Evolutionary conservation across 2,329 filamentous ascomycete genomes (phyloP), one percentile per base, ranked within the genome.

Genomic region (Ceratocystis variospora): DNA sequence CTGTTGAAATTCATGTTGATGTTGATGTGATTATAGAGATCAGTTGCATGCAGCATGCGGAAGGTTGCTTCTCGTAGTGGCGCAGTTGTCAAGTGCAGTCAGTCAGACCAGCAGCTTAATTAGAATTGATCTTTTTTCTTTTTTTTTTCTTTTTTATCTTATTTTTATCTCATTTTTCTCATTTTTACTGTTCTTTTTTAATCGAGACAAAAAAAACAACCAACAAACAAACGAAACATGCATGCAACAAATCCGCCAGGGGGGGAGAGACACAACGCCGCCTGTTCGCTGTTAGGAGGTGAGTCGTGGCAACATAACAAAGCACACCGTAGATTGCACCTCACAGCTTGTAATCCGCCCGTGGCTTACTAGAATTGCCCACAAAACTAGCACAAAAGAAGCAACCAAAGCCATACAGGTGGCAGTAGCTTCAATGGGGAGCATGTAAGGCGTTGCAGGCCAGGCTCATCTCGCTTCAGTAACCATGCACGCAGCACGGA

Each of bases 1-100:
- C 3, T 17, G 53, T 57, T 22, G 53, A 57, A 31, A 33, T 57
- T n/a, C n/a, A 50, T 7, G 17, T 50, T 57, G 53, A 57, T 57
- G 53, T 57, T 28, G 10, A 31, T 57, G 53, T 57, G 28, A 17
- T 17, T n/a, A 57, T 57, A 22, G n/a, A 22, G n/a, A 22, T 50
- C 37, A 41, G 37, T 10, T 41, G 37, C 37, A 41, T 41, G 37
- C 37, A 50, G 46, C 17, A 31, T 57, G 53, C 53, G 28, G 53
- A 17, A 57, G 53, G 53, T 57, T 57, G 53, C 53, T 57, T 57
- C 31, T 57, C 28, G 4, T 28, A 33, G 53, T 57, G 53, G 53
- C 53, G 53, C 53, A 57, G 53, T 57, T 57, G 53, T 57, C 53
- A 57, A 31, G 53, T 57, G 53, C n/a, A n/a, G n/a, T n/a, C 53